These are phyloP conservation scores for Bryum argenteum DNA, from an alignment of 225 moss, liverwort and hornwort species.

Conservation along the genomic window DNA sequence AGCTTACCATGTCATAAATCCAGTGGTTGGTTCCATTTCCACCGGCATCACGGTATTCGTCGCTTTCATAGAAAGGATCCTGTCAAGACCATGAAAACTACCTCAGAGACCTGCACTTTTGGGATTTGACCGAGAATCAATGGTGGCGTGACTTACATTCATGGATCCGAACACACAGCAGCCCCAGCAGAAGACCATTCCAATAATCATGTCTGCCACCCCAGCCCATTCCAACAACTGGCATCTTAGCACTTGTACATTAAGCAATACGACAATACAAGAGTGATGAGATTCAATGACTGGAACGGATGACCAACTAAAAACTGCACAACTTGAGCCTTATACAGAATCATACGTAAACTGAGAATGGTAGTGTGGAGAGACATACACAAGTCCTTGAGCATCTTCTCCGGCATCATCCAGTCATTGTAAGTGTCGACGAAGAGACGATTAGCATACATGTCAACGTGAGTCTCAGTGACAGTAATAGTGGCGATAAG, in stretches of 20 bases:
- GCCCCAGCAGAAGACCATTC: slow-evolving; percentile 92
- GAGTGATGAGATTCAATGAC: no score
- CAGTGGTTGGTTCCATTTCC: slow-evolving; percentile 90
- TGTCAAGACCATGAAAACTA: slow-evolving; percentile 25
- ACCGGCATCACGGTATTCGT: slow-evolving; percentile 72
- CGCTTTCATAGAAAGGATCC: slow-evolving; percentile 89
- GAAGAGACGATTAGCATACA: slow-evolving; percentile 43
- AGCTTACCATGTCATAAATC: slow-evolving; percentile 75
- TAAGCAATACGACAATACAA: no score
- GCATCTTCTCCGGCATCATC: slow-evolving; percentile 57
- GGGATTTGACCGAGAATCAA: neutral
- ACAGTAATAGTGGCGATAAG: slow-evolving; percentile 53
- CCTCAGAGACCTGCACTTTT: neutral
- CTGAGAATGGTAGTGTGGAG: no score
- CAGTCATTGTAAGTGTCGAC: slow-evolving; percentile 54
- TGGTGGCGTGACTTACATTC: slow-evolving; percentile 51
- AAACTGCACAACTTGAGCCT: no score
- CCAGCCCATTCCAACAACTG: slow-evolving; percentile 25
- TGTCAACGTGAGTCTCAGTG: slow-evolving; percentile 35
- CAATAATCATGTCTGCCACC: slow-evolving; percentile 60
- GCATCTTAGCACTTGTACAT: no score
- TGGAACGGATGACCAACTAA: no score
- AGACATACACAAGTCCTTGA: slow-evolving; percentile 56
- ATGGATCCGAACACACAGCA: slow-evolving; percentile 99
- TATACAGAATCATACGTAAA: no score